Percentiles rank a stretch among this genome's conserved stretches.
Conservation (phyloP, 2,329 filamentous ascomycete species). For the Cladophialophora carrionii region DNA sequence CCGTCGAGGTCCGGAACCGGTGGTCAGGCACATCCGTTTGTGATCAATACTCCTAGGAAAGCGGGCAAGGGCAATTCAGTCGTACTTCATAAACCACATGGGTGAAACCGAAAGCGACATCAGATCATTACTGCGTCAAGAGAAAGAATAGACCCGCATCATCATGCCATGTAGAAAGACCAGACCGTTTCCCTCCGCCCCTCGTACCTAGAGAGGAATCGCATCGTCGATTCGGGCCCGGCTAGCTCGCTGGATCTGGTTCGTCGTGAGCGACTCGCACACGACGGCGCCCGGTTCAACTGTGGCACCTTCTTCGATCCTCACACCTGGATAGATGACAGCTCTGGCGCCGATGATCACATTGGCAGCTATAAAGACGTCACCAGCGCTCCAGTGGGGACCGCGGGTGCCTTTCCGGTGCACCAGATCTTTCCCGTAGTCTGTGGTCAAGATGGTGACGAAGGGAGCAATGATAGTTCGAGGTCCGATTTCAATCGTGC, state of each 20-base stretch:
- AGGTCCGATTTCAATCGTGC: constrained; percentile 77
- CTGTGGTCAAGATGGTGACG: constrained; percentile 81
- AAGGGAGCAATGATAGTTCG: constrained; percentile 72
- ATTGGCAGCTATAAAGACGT: constrained; percentile 75
- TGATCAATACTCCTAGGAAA: not conserved
- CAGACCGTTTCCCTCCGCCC: not conserved
- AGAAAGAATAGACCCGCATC: not conserved
- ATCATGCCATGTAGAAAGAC: not conserved
- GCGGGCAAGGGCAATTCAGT: not conserved
- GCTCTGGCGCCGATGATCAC: constrained; percentile 67
- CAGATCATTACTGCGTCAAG: not conserved
- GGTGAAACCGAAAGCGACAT: not conserved
- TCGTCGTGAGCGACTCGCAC: constrained; percentile 48
- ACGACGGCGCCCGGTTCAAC: constrained; percentile 53
- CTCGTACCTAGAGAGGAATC: not conserved
- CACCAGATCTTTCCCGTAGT: constrained; percentile 72
- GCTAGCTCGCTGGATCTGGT: constrained; percentile 46
- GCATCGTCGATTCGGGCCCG: constrained; percentile 6
- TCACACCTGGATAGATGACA: constrained; percentile 58
- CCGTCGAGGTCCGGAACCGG: not conserved
- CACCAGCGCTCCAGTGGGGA: constrained; percentile 67
- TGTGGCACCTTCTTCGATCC: constrained; percentile 48
- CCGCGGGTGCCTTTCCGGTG: constrained; percentile 72
- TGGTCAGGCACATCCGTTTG: not conserved
- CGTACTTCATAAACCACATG: not conserved